Conservation (phyloP, 2,329 filamentous ascomycete genomes). For the Aspergillus proliferans region DNA sequence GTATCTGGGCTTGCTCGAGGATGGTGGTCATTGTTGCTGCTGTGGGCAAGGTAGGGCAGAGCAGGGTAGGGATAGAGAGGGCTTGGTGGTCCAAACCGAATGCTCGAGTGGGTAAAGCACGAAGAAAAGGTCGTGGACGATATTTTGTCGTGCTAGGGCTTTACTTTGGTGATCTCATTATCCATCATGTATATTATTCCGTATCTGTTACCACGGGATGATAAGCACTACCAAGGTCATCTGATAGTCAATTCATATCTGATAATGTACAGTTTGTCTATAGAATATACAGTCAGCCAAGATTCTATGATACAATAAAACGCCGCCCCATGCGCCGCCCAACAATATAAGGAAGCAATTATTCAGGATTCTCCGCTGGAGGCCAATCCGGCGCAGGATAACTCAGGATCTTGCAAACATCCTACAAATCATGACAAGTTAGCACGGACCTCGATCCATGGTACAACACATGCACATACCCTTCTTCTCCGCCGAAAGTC, state of each 20-base stretch:
- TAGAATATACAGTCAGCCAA: not conserved
- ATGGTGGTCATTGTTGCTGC: not conserved
- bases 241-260: not conserved
- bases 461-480: not conserved
- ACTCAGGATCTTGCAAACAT: conserved; percentile 31
- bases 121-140: not conserved
- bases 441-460: conserved; percentile 1
- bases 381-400: conserved; percentile 31
- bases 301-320: not conserved
- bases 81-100: too few relatives aligned
- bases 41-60: not conserved
- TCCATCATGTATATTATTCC: conserved; percentile 3
- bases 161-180: conserved; percentile 1
- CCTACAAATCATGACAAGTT: conserved; percentile 10
- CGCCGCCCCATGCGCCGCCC: not conserved
- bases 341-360: not conserved
- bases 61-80: too few relatives aligned
- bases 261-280: not conserved
- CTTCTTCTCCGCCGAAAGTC: conserved; percentile 29
- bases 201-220: not conserved
- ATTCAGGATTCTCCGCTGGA: conserved; percentile 5
- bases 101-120: too few relatives aligned
- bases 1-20: not conserved
- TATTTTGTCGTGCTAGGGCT: not conserved
- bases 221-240: not conserved